phyloP scores from a whole-genome alignment of 768 basidiomycete genomes.

The Suillus alpinus region DNA sequence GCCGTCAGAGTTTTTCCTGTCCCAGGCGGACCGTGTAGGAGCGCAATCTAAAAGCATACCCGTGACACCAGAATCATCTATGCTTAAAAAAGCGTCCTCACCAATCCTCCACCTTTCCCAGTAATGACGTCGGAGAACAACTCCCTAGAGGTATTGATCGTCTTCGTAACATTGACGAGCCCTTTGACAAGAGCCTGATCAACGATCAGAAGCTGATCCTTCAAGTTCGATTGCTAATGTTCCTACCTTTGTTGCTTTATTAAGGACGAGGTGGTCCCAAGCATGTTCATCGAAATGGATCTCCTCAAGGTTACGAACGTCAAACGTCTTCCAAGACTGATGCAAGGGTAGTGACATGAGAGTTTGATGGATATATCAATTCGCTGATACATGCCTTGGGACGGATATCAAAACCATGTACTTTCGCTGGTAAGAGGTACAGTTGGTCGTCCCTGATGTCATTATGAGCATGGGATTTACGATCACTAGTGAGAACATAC shows the following conservation, averaged over 20 bases:
- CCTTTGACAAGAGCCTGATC: slow-evolving; percentile 32
- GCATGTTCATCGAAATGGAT: slow-evolving; percentile 61
- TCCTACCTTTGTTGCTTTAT: slow-evolving; percentile 43
- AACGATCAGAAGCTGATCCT: slow-evolving; percentile 21
- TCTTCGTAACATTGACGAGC: slow-evolving; percentile 23
- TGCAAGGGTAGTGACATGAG: background rate
- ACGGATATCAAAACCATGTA: slow-evolving; percentile 60
- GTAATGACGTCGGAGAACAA: slow-evolving; percentile 50
- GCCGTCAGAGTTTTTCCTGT: slow-evolving; percentile 58
- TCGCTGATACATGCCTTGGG: slow-evolving; percentile 38
- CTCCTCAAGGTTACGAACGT: slow-evolving; percentile 49
- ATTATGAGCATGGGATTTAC: slow-evolving; percentile 3
- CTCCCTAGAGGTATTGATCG: slow-evolving; percentile 15
- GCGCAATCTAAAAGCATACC: slow-evolving; percentile 14
- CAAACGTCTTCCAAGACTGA: slow-evolving; percentile 52
- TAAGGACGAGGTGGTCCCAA: slow-evolving; percentile 58
- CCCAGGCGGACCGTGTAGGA: slow-evolving; percentile 26
- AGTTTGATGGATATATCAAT: background rate
- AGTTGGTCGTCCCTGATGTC: slow-evolving; percentile 43
- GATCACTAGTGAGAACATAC: background rate
- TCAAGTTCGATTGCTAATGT: background rate
- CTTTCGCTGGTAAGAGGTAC: slow-evolving; percentile 51
- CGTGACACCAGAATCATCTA: background rate
- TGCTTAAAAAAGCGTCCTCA: slow-evolving; percentile 39
- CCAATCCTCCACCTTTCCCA: slow-evolving; percentile 62